These are phyloP conservation scores for Syzygium oleosum DNA, from an alignment of 345 rosid genomes.

Conservation along the genomic window DNA sequence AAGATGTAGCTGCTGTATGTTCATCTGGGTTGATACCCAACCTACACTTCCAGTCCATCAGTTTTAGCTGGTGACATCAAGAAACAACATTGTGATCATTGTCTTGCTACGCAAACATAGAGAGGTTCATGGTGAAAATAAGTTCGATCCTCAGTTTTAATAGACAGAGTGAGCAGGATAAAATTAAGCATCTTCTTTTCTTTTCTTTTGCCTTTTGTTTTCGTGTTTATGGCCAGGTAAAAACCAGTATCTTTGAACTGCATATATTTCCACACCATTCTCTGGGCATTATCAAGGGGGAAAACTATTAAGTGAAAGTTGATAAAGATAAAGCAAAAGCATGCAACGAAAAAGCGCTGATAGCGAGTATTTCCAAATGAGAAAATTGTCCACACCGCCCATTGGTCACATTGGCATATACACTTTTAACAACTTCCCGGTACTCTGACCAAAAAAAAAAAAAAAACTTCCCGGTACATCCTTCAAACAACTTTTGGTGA, in stretches of 20 bases:
- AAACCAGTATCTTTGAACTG: neutral
- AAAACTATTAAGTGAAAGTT: neutral
- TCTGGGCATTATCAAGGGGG: neutral
- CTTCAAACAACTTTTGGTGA: neutral
- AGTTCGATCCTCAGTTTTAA: neutral
- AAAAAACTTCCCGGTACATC: neutral
- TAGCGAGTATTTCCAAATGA: neutral
- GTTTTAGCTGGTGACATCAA: conserved; percentile 38
- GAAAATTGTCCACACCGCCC: neutral
- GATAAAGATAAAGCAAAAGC: neutral
- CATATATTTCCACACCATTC: neutral
- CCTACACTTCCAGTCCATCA: conserved; percentile 34
- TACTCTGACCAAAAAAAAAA: too few relatives aligned
- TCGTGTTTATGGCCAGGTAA: neutral
- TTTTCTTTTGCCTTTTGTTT: neutral
- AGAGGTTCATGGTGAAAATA: neutral
- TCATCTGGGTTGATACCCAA: conserved; percentile 22
- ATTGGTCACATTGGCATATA: neutral
- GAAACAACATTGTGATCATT: neutral
- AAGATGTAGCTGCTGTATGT: conserved; percentile 32
- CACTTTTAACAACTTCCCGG: neutral
- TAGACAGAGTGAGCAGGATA: neutral
- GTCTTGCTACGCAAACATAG: neutral
- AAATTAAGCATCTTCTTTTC: neutral
- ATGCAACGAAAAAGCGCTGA: neutral